Conservation (phyloP, 768 basidiomycete species). For the Rhizopogon rudus region DNA sequence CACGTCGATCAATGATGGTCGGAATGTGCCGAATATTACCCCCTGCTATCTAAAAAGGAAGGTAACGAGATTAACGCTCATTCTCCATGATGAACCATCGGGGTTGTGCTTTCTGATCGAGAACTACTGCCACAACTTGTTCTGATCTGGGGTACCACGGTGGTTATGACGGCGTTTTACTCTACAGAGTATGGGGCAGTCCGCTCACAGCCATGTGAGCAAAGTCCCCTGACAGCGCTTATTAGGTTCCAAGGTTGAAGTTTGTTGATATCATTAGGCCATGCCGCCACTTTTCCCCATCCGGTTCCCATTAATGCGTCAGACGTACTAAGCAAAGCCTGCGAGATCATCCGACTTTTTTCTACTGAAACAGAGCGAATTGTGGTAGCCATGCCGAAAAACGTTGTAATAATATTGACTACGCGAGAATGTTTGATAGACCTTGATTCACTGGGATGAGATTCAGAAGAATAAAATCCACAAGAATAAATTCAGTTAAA, state of each 20-base stretch:
- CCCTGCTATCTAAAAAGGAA: slow-evolving; percentile 21
- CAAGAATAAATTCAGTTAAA: neutral
- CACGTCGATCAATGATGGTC: slow-evolving; percentile 3
- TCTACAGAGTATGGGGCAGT: neutral
- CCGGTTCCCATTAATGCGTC: neutral
- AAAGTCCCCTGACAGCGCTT: neutral
- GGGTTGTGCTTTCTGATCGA: neutral
- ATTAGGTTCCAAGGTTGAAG: neutral
- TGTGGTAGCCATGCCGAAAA: neutral
- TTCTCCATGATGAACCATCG: neutral
- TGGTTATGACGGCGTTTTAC: slow-evolving; percentile 2
- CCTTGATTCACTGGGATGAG: neutral
- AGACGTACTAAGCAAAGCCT: neutral
- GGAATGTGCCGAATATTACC: neutral
- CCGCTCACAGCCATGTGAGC: neutral
- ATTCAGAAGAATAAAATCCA: neutral
- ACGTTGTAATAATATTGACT: too few species aligned
- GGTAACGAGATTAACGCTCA: slow-evolving; percentile 13
- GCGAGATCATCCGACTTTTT: neutral
- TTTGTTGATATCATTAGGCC: too few species aligned
- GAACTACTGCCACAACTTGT: neutral
- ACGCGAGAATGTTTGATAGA: neutral
- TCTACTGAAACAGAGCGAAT: neutral
- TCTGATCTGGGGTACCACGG: neutral
- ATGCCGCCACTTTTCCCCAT: neutral